These are phyloP conservation scores for Aspergillus fischeri DNA, from an alignment of 2,329 filamentous ascomycete species.

Conservation along the genomic window DNA sequence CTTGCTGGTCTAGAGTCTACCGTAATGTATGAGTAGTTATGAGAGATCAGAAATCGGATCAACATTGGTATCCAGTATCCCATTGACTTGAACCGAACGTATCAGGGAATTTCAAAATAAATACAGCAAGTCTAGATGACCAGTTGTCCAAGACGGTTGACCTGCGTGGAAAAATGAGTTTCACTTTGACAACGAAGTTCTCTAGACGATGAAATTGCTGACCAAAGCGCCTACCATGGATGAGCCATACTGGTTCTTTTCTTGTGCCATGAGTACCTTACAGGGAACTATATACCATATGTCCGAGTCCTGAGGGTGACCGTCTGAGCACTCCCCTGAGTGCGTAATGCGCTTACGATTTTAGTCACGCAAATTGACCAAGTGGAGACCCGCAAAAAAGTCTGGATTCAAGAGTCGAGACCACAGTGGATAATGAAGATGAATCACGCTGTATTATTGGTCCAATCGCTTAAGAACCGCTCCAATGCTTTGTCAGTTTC, in stretches of 20 bases:
- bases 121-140: too few relatives aligned
- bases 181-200: too few relatives aligned
- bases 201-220: too few relatives aligned
- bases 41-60: too few relatives aligned
- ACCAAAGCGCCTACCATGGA: too few relatives aligned
- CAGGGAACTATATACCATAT: background rate
- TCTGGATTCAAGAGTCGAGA: background rate
- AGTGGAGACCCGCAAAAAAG: background rate
- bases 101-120: too few relatives aligned
- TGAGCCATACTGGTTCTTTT: background rate
- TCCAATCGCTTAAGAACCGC: background rate
- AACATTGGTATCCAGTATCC: too few relatives aligned
- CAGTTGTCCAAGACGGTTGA: too few relatives aligned
- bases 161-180: too few relatives aligned
- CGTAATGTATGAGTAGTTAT: too few relatives aligned
- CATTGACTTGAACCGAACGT: too few relatives aligned
- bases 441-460: background rate
- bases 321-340: background rate
- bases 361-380: background rate
- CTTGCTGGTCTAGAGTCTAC: conserved; percentile 36
- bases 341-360: background rate
- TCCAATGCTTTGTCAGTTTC: background rate
- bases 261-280: background rate
- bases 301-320: too few relatives aligned
- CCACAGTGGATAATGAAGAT: background rate